Base-by-base conservation (phyloP, 305 asterid species). In the Solanum hybrid region DNA sequence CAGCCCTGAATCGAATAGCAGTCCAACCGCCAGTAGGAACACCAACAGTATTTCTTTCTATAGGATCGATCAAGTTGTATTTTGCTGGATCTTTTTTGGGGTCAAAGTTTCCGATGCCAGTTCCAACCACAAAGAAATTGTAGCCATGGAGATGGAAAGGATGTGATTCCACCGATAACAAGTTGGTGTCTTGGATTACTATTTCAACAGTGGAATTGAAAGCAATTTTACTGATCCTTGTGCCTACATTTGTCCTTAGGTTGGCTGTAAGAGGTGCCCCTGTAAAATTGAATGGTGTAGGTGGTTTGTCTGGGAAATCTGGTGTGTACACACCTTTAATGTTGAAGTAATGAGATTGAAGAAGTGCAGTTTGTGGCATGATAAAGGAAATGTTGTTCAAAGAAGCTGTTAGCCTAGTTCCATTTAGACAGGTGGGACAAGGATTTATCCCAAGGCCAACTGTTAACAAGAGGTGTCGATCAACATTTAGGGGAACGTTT, bases 21-120 rank as follows among this genome's bases (percentile, higher is more conserved):
- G 93, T 90, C 95, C 95, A 93, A 31, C 94, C 95, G 13, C 94
- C 93, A 7, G 94, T 93, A 3, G 95, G 95, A 39, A 93, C 94
- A 51, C 95, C 95, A 0, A 92, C 91, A 0, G 95, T 93, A 89
- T 93, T 93, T 80, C 95, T 93, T 32, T 93, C 95, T 0, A 93
- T 93, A 22, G 95, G 95, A 80, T 93, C 95, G 6, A 90, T 89
- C 87, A 93, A 31, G 89, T 93, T 92, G 31, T 90, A 93, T 57
- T 78, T 92, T 3, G 91, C 88, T 14, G 94, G 93, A 34, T 93
- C 94, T 10, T 89, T 92, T 76, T 86, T 89, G 4, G 91, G 89
- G 65, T 93, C 91, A 57, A 93, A 93, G 79, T 93, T 93, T 57
- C 94, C 94, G 1, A 93, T 3, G 14, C 93, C 94, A 14, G 92